Conservation (phyloP, 805 yeast genomes). For the Saccharomycodes ludwigii region DNA sequence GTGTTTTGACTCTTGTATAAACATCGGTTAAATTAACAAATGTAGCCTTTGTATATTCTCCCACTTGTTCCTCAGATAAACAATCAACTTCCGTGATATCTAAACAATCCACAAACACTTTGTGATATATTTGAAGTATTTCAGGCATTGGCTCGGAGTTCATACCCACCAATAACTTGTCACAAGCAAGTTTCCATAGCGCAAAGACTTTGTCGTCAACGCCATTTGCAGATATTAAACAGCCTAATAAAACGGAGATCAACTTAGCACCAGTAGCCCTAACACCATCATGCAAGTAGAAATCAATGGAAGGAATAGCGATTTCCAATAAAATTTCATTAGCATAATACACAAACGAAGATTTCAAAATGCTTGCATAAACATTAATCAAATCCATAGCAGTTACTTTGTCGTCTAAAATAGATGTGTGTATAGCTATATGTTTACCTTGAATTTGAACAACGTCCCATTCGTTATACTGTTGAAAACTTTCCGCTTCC, state of each 20-base stretch:
- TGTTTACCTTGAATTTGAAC: constrained; percentile 84
- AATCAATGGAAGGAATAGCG: constrained; percentile 79
- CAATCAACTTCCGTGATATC: constrained; percentile 55
- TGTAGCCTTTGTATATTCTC: constrained; percentile 45
- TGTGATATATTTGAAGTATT: constrained; percentile 64
- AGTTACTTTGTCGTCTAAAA: constrained; percentile 85
- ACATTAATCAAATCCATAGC: constrained; percentile 82
- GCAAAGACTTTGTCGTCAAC: constrained; percentile 47
- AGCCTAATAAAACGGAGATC: constrained; percentile 62
- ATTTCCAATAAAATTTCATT: constrained; percentile 65
- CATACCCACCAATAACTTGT: constrained; percentile 55
- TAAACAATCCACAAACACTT: constrained; percentile 54
- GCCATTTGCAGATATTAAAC: constrained; percentile 40
- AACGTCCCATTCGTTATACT: constrained; percentile 92
- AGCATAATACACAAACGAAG: constrained; percentile 73
- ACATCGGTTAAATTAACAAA: constrained; percentile 52
- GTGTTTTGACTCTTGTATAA: constrained; percentile 54
- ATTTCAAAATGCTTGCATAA: constrained; percentile 77
- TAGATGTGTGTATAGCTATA: constrained; percentile 87
- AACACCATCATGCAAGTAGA: constrained; percentile 88
- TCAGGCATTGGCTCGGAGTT: constrained; percentile 76
- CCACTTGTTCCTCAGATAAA: constrained; percentile 42
- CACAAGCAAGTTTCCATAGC: constrained; percentile 61
- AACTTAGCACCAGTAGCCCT: constrained; percentile 82
- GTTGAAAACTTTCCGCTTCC: constrained; percentile 71